A percentile compares a stretch with the other conserved stretches of the same genome.
These are phyloP conservation scores for Trametes cinnabarina DNA, from an alignment of 768 basidiomycete genomes.

Conservation along the genomic window DNA sequence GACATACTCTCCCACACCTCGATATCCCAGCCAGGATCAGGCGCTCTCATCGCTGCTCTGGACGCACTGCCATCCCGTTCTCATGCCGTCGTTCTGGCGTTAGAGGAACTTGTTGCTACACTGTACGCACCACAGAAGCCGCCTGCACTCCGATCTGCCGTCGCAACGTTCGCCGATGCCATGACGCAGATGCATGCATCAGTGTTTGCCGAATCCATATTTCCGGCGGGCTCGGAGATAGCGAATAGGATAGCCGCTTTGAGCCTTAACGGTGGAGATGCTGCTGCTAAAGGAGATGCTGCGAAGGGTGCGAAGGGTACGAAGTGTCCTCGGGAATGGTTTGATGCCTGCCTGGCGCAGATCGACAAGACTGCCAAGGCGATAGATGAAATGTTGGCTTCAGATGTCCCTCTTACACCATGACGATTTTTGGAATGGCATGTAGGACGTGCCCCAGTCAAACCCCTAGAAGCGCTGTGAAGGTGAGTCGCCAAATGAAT, in stretches of 20 bases:
- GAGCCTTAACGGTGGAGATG: not conserved
- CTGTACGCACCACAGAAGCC: constrained; percentile 64
- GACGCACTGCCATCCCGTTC: constrained; percentile 54
- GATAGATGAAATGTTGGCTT: constrained; percentile 10
- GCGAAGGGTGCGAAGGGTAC: too few relatives aligned
- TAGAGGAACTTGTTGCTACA: constrained; percentile 67
- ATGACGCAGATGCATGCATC: constrained; percentile 38
- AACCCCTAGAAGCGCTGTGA: too few relatives aligned
- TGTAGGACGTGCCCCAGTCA: too few relatives aligned
- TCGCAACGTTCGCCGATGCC: constrained; percentile 37
- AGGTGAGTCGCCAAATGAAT: too few relatives aligned
- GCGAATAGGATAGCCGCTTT: constrained; percentile 26
- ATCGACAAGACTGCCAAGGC: constrained; percentile 41
- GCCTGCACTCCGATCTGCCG: constrained; percentile 38
- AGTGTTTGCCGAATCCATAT: constrained; percentile 22
- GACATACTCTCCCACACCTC: constrained; percentile 41
- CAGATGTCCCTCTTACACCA: constrained; percentile 11
- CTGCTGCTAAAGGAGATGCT: not conserved
- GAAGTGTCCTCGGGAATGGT: constrained; percentile 54
- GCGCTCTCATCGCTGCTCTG: constrained; percentile 31
- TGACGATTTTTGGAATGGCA: not conserved
- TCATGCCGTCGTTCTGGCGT: constrained; percentile 46
- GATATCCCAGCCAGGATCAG: constrained; percentile 19
- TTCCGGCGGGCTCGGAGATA: constrained; percentile 23
- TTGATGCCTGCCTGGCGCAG: constrained; percentile 62